Conservation (phyloP, 148 eudicot species). For the Chenopodium album region DNA sequence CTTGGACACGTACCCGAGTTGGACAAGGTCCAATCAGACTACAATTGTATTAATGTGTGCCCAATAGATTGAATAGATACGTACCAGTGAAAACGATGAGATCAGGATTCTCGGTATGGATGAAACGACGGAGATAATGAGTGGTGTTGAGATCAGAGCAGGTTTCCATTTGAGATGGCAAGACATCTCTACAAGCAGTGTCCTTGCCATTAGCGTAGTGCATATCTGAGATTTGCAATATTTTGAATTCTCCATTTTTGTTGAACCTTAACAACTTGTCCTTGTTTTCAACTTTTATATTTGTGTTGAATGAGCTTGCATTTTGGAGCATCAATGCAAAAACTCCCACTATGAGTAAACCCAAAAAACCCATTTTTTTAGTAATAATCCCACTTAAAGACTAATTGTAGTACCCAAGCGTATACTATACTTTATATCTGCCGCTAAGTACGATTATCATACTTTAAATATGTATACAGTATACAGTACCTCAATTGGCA, state of each 20-base stretch:
- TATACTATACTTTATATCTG: no score
- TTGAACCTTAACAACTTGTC: not conserved
- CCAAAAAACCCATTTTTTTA: not conserved
- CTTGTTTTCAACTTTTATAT: no score
- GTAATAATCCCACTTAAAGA: no score
- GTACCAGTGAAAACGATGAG: slow-evolving; percentile 55
- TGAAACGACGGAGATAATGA: slow-evolving; percentile 48
- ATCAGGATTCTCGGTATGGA: slow-evolving; percentile 45
- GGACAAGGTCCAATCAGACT: no score
- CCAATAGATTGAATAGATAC: no score
- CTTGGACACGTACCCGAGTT: no score
- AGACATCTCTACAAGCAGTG: slow-evolving; percentile 46
- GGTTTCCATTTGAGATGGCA: slow-evolving; percentile 28
- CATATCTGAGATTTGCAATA: slow-evolving; percentile 33
- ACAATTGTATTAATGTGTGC: no score
- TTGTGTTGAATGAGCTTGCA: not conserved
- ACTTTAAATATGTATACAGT: no score
- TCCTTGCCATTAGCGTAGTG: slow-evolving; percentile 50
- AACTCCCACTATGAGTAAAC: not conserved
- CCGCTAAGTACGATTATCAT: no score
- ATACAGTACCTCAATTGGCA: no score
- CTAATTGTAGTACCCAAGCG: no score
- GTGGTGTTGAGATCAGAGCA: slow-evolving; percentile 70
- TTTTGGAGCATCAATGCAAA: not conserved
- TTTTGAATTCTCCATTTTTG: not conserved